Base-by-base conservation (phyloP, 345 rosid genomes). In the Syzygium jambos region DNA sequence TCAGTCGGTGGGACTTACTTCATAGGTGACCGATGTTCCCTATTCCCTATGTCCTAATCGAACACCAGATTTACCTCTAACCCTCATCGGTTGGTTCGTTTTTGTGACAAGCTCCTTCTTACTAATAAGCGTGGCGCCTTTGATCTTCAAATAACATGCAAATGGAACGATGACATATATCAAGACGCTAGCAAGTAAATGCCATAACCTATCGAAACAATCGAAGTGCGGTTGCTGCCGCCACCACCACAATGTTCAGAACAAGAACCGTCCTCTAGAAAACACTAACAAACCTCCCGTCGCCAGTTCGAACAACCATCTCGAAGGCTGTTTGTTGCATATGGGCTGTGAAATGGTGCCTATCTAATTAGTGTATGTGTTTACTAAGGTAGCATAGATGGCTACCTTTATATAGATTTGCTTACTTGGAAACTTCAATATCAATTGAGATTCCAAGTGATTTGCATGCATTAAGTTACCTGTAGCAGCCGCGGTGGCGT, bases 71-170 rank as follows among this genome's bases (percentile, higher is more conserved):
- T n/a, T 3, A n/a, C 0, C 73, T 61, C 38, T 61, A 61, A 29
- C 68, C 7, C 29, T 27, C 16, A 0, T 13, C 19, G 1, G 4
- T 13, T 61, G 9, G 34, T 13, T 61, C 9, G 30, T 6, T 0
- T 61, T 61, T n/a, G 73, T 30, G 34, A 61, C 73, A 61, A 61
- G 17, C 38, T 61, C 29, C 34, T 61, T 15, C 4, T 61, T 61
- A 61, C 73, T n/a, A n/a, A 61, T 27, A 16, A 61, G 34, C 17
- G 13, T 0, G 34, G 17, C 34, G n/a, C 34, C 73, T 61, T 61
- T 30, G 29, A 61, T n/a, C 34, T 61, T 61, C 73, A 61, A 61
- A n/a, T n/a, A 61, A n/a, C 73, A 61, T 61, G 34, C 34, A 61
- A 61, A 61, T 61, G 30, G 7, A 27, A 61, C 2, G 73, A 61